Percentiles rank a stretch among this genome's conserved stretches.
Evolutionary conservation across 352 stramenopile genomes (phyloP).

Genomic region (Globisporangium mamillatum): DNA sequence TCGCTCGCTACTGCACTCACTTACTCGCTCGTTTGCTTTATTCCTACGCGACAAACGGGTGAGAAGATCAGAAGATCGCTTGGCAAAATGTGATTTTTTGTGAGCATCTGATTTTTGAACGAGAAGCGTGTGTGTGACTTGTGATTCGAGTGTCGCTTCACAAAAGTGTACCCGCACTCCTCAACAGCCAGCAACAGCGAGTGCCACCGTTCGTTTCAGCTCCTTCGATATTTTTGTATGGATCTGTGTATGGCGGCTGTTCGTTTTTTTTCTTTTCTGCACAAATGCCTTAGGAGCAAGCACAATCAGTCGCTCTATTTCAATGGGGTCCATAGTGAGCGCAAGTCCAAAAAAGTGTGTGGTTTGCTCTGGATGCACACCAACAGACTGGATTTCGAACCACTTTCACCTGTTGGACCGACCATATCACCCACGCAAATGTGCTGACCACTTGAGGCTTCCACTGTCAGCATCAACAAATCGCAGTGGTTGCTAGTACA

Average conservation of each 20-base stretch:
- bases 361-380: not conserved
- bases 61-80: no score
- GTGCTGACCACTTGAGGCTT: slow-evolving; percentile 1
- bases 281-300: not conserved
- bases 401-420: not conserved
- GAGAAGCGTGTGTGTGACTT: not conserved
- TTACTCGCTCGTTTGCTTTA: no score
- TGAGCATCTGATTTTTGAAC: not conserved
- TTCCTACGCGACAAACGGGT: no score
- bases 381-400: not conserved
- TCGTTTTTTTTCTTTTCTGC: not conserved
- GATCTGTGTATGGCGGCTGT: not conserved
- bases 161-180: not conserved
- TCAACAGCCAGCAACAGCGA: not conserved
- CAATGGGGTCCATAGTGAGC: not conserved
- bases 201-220: not conserved
- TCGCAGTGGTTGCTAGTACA: not conserved
- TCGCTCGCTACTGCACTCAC: not conserved
- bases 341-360: not conserved
- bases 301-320: not conserved
- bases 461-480: not conserved
- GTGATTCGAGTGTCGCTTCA: not conserved
- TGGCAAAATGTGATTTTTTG: no score
- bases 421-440: not conserved
- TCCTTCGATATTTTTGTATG: slow-evolving; percentile 1